Evolutionary conservation across 176 grass and related monocot species (phyloP).

Genomic region (Lolium rigidum): DNA sequence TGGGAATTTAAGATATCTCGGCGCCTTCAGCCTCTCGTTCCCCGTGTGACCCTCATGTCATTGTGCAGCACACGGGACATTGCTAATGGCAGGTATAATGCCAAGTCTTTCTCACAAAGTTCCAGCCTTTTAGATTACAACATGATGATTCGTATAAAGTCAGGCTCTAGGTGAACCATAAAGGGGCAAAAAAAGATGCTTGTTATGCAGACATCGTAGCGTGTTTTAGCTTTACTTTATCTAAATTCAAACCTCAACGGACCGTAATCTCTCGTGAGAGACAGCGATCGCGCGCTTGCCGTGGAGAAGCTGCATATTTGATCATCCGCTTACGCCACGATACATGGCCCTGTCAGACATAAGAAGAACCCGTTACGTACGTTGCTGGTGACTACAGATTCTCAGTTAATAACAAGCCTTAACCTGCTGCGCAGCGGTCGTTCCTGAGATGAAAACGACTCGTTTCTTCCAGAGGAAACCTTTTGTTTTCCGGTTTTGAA

Average conservation of each 20-base stretch:
- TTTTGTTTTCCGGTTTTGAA: not conserved
- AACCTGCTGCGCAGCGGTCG: not conserved
- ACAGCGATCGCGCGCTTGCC: constrained; percentile 30
- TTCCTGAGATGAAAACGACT: not conserved
- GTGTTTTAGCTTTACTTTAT: not conserved
- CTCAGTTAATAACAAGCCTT: not conserved
- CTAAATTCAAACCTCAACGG: not conserved
- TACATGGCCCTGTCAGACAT: not conserved
- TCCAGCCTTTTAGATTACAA: not conserved
- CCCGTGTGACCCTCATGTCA: not conserved
- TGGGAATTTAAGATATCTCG: not conserved
- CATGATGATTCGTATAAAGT: not conserved
- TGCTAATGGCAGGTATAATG: not conserved
- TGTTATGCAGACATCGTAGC: too few relatives aligned
- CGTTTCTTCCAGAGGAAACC: not conserved
- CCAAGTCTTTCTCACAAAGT: not conserved
- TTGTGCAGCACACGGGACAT: not conserved
- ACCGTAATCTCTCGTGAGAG: not conserved
- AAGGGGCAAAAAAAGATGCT: not conserved
- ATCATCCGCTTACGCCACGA: not conserved
- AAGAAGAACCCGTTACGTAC: not conserved
- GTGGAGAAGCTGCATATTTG: not conserved
- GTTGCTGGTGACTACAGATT: not conserved
- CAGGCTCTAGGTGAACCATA: not conserved
- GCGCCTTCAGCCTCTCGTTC: not conserved